Percentiles rank a stretch among this genome's conserved stretches.
These are phyloP conservation scores for Dalbergia cochinchinensis DNA, from an alignment of 306 rosid genomes.

Conservation along the genomic window DNA sequence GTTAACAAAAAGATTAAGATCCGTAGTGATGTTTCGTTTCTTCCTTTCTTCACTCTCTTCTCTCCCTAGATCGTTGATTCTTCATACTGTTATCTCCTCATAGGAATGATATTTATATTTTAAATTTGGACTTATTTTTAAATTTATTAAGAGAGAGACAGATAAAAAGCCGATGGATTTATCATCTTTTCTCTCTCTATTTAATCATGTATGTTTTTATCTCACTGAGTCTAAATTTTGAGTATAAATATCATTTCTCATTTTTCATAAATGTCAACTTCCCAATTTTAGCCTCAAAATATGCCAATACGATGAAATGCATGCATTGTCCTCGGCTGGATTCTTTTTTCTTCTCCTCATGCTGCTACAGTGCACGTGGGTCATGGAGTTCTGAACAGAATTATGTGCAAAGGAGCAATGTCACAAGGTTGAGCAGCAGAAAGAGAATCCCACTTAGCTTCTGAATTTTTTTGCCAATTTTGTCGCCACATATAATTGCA, in stretches of 20 bases:
- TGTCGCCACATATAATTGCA: constrained; percentile 53
- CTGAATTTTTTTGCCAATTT: constrained; percentile 46
- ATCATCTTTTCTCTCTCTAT: no score
- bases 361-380: constrained; percentile 45
- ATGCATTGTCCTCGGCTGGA: background rate
- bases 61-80: background rate
- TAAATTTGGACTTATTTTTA: no score
- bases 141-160: no score
- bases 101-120: no score
- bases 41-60: background rate
- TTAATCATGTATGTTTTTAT: no score
- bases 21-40: background rate
- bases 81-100: background rate
- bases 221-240: no score
- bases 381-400: constrained; percentile 52
- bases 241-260: no score
- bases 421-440: constrained; percentile 53
- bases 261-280: background rate
- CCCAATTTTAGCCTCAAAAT: constrained; percentile 33
- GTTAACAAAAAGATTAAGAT: no score
- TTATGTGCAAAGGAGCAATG: constrained; percentile 51
- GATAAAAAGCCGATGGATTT: no score
- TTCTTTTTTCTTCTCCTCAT: background rate
- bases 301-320: constrained; percentile 19
- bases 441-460: constrained; percentile 52